phyloP scores from a whole-genome alignment of 2,329 filamentous ascomycete species.

The Hymenoscyphus scutula region DNA sequence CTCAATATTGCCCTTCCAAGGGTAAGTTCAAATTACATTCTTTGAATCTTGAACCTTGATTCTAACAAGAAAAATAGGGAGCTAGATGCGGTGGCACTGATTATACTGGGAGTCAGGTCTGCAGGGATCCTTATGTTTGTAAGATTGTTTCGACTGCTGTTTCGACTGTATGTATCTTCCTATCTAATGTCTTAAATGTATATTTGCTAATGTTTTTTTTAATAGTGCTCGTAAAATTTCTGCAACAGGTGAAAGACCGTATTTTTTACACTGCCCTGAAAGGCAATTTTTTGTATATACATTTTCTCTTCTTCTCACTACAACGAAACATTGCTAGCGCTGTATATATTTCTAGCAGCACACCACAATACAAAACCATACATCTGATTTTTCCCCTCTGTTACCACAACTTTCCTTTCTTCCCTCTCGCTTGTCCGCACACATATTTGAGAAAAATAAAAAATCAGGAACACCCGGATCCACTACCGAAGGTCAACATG shows the following conservation, averaged over 20 bases:
- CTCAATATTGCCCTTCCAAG: not conserved
- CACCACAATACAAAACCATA: not conserved
- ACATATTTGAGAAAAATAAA: no score
- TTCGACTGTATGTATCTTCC: not conserved
- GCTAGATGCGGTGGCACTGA: not conserved
- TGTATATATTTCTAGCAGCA: constrained; percentile 2
- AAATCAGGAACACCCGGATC: no score
- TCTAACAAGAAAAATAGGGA: not conserved
- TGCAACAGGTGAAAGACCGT: not conserved
- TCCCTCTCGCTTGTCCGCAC: no score
- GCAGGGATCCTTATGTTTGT: not conserved
- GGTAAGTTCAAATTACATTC: not conserved
- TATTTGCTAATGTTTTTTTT: not conserved
- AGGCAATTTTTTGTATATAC: constrained; percentile 5
- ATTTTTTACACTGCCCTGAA: not conserved
- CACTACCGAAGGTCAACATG: no score
- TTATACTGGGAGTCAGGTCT: not conserved
- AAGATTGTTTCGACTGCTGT: not conserved
- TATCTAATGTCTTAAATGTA: not conserved
- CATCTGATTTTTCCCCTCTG: not conserved
- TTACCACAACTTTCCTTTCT: no score
- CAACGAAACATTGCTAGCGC: not conserved
- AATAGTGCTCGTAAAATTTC: not conserved
- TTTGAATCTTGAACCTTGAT: not conserved
- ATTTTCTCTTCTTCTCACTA: not conserved